Evolutionary conservation across 352 stramenopile genomes (phyloP), one percentile per base, ranked within the genome.

Genomic region (Phytophthora hibernalis): DNA sequence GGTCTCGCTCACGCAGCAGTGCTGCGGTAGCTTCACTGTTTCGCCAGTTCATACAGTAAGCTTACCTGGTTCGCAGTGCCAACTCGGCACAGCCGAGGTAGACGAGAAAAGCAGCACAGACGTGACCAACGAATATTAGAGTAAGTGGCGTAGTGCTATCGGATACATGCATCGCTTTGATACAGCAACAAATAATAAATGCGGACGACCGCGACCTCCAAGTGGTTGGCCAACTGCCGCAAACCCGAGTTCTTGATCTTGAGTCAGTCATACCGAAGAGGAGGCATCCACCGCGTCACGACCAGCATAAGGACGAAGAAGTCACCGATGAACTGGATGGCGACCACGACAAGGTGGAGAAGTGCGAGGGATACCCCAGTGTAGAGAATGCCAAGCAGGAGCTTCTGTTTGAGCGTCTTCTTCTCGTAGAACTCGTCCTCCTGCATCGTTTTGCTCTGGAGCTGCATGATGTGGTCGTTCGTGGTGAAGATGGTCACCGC

Each of bases 251-350:
- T 43, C 37, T 43, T 43, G 24, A 11, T 52, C 44, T 52, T 53
- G 45, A 37, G 37, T 43, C 37, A 43, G 15, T 43, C 13, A 9
- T n/a, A 55, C 0, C 51, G 42, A 56, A 68, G 51, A n/a, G 5
- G 51, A n/a, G 58, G 61, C 21, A 45, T 15, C 11, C 43, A 30
- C 42, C 35, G 42, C 16, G 60, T 51, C 42, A 28, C 60, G 3
- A 33, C 43, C 20, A 68, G 30, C 22, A 68, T 30, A 7, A 68
- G 42, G 24, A 68, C 31, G 51, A 68, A 68, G 42, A 53, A 68
- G 16, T 62, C 51, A 9, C 48, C 33, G 5, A 61, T 28, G 26
- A 47, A 56, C 42, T 51, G 40, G 60, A 68, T 31, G 52, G 51
- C 24, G 24, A 68, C 31, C 43, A 20, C 33, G 24, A 62, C 33